Evolutionary conservation across 257 asterid genomes (phyloP).

Genomic region (Solanum sitiens): DNA sequence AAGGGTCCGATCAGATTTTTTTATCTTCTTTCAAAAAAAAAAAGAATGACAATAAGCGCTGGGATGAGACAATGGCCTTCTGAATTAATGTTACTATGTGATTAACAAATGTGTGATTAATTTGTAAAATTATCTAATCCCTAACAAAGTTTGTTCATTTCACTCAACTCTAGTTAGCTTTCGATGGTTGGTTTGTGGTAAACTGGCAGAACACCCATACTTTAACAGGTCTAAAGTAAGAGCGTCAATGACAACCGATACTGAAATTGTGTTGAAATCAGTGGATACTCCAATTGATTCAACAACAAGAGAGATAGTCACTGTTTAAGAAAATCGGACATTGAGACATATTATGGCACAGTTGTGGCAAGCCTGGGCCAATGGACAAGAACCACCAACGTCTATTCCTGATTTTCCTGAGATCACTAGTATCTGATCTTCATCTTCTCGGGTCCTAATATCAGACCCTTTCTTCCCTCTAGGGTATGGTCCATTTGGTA

Average conservation of each 20-base stretch:
- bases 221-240: background rate
- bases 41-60: background rate
- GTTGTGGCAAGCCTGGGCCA: background rate
- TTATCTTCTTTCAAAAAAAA: background rate
- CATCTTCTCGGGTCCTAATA: too few relatives aligned
- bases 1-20: background rate
- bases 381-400: background rate
- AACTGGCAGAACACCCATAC: background rate
- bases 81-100: background rate
- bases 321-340: background rate
- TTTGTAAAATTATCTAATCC: background rate
- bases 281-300: background rate
- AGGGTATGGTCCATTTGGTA: too few relatives aligned
- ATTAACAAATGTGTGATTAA: background rate
- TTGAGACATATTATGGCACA: background rate
- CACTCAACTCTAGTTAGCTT: too few relatives aligned
- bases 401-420: background rate
- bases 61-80: background rate
- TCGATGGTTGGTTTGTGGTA: too few relatives aligned
- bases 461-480: background rate
- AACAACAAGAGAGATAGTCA: background rate
- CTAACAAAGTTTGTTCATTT: too few relatives aligned
- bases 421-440: too few relatives aligned
- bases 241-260: background rate
- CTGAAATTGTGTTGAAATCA: background rate